These are phyloP conservation scores for Rhodotorula sp. DNA, from an alignment of 1,284 basidiomycete genomes.

Conservation along the genomic window DNA sequence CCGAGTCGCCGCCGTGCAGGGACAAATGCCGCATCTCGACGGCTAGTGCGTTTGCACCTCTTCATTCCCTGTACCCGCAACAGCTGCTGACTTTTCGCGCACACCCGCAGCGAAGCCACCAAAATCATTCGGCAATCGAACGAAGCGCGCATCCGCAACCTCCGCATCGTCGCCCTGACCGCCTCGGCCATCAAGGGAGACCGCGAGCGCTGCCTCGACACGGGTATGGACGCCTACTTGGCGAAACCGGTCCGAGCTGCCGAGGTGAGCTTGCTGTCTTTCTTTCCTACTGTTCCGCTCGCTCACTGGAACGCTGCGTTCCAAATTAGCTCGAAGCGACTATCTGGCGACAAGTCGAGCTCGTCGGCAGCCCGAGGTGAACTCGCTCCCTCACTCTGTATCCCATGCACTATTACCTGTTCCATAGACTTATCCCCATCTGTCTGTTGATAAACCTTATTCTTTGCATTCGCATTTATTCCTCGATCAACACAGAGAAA, in stretches of 20 bases:
- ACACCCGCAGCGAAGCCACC: slow-evolving; percentile 15
- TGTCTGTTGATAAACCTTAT: neutral
- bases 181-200: slow-evolving; percentile 41
- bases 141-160: slow-evolving; percentile 4
- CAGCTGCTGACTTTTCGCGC: too few relatives aligned
- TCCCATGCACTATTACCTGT: too few relatives aligned
- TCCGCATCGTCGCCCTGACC: slow-evolving; percentile 40
- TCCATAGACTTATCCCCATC: neutral
- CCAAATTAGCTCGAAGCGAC: slow-evolving; percentile 8
- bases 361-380: neutral
- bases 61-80: too few relatives aligned
- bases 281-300: too few relatives aligned
- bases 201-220: slow-evolving; percentile 33
- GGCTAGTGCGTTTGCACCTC: slow-evolving; percentile 21
- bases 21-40: slow-evolving; percentile 39
- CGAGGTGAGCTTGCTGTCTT: neutral
- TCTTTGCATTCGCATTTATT: neutral
- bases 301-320: neutral
- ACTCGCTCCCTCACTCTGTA: neutral
- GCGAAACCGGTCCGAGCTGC: slow-evolving; percentile 26
- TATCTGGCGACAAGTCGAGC: slow-evolving; percentile 23
- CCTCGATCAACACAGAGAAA: neutral
- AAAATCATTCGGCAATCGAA: slow-evolving; percentile 19
- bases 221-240: slow-evolving; percentile 40
- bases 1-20: slow-evolving; percentile 1